Evolutionary conservation across 2,329 filamentous ascomycete genomes (phyloP), one percentile per base, ranked within the genome.

Genomic region (Biscogniauxia mediterranea): DNA sequence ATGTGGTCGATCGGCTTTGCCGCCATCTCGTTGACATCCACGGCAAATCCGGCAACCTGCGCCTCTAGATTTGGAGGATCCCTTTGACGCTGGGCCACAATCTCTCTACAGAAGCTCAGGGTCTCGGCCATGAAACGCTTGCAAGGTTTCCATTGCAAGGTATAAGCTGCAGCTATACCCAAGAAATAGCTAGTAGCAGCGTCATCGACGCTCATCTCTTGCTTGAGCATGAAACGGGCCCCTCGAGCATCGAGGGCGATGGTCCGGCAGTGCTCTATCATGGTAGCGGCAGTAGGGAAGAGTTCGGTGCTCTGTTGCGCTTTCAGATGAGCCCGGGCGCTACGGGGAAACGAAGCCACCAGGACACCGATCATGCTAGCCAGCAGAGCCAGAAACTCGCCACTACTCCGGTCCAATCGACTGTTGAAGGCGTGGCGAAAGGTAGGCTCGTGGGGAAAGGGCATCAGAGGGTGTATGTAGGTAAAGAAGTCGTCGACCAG

Each of bases 401-500:
- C 84, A 65, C 86, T 87, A 6, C 81, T 83, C 57, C 86, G 80
- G 71, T 92, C 89, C 69, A 90, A 85, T 38, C 90, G 82, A 58
- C 83, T 82, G 7, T 81, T 81, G 73, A 92, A 90, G 1, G 86
- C 86, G 63, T 86, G 83, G 21, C 89, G 84, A 73, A 93, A 93
- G 3, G 89, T 90, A 0, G 89, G 89, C 71, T 93, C 89, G 73
- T 93, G 90, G 0, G 90, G 90, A 60, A 93, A 93, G 0, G 90
- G 90, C 61, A 85, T 85, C 8, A 93, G 81, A 1, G 90, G 90
- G 68, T 93, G 89, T 57, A 93, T 89, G 72, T 92, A 92, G 19
- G 88, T 92, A 76, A 93, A 93, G 81, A 91, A 93, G 77, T 93
- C 90, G 73, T 93, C 89, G 60, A 93, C 84, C 17, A 93, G 80